Base-by-base conservation (phyloP, 805 yeast species). In the Candida endomychidarum region DNA sequence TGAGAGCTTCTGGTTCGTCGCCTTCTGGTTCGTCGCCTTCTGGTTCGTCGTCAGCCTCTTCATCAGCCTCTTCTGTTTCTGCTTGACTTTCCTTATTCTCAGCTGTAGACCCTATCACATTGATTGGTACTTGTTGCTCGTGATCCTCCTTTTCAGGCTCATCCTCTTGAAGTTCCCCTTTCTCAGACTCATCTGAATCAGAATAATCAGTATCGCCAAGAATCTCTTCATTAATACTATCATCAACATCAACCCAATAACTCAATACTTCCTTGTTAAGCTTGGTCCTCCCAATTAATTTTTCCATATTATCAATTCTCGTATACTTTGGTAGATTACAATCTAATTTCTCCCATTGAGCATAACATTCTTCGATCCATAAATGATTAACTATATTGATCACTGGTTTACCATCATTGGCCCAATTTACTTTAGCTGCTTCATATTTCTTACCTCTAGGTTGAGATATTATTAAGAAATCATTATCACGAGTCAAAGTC, bases 311-410 rank as follows among this genome's bases (percentile, higher is more conserved):
- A 27, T 65, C 58, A 28, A 78, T 62, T 35, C 65, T 63, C 8
- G 70, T 56, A 58, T 77, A 86, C 22, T 76, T 66, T 2, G 76
- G 68, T 11, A 58, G 53, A 0, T 62, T 50, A 3, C 59, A 71
- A 26, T 80, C 77, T 48, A 74, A 71, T 4, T 70, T 48, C 37
- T 61, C 63, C 90, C 93, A 85, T 33, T 71, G 60, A 8, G 61
- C 49, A 45, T 73, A 91, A 29, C 88, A 75, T 40, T 86, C 90
- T 54, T 91, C 98, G 10, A 91, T 61, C 99, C 99, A 91, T 10
- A 81, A 54, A 60, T 88, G 96, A 53, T 85, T 89, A 1, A 86
- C 81, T 2, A 83, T 67, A 21, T 72, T 70, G 16, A 86, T 57
- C 5, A 44, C 42, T 0, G 58, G 61, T 5, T 48, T 34, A 0